Evolutionary conservation across 2,329 filamentous ascomycete genomes (phyloP), one percentile per base, ranked within the genome.

Genomic region (Phoma sp.): DNA sequence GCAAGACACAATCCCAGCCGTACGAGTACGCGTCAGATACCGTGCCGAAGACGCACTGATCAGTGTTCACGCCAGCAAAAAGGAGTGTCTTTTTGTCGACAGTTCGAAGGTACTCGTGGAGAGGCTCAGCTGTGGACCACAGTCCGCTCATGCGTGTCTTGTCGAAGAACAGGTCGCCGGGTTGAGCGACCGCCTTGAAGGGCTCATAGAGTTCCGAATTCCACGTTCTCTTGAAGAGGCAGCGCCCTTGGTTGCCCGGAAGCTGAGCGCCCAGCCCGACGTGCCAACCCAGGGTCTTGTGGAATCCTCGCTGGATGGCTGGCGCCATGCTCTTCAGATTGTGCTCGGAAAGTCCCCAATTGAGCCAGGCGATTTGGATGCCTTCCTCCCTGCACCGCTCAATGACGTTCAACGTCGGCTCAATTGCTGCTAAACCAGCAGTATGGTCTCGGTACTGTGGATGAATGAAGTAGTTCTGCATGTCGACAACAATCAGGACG

Each of bases 381-480:
- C 72, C 71, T 34, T 77, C 73, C 45, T 68, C 70, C 42, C 76
- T 65, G 61, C 76, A 77, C 39, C 73, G 71, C 37, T 74, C 66
- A 45, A 78, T 76, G 25, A 75, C 74, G 23, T 67, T 72, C 53
- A 76, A 39, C 11, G 72, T 69, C 11, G 76, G 75, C 14, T 71
- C 59, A 12, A 78, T 60, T 14, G 75, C 63, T 11, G 64, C 64
- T n/a, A 69, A 47, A 4, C 68, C 66, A 46, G 66, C 64, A 2
- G 62, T 57, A 39, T 73, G 69, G 32, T 71, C 55, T 28, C 65
- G 66, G 47, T 70, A 69, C 7, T 65, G 54, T 4, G 68, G 67
- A 38, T 72, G 61, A 38, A 78, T 60, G 58, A 78, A 78, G 63
- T 77, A 77, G 61, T 77, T 78, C 50, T 78, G 76, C 75, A 78